A percentile compares a stretch with the other conserved stretches of the same genome.
Conservation (phyloP, 2,329 filamentous ascomycete species). For the Stromatinia cepivora region DNA sequence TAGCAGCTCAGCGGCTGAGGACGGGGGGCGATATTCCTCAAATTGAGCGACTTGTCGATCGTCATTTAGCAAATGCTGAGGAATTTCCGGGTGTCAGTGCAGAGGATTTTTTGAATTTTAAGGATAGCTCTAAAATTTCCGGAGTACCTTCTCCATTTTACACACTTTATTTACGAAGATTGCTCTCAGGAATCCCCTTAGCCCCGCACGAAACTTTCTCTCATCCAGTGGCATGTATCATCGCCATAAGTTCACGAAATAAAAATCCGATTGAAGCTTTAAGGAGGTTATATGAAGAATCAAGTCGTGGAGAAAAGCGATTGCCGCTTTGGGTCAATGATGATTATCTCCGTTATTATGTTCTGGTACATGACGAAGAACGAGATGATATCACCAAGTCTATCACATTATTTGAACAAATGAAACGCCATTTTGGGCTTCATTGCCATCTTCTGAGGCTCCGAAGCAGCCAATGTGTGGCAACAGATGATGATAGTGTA, state of each 20-base stretch:
- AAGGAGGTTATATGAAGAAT: conserved; percentile 78
- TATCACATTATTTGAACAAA: conserved; percentile 90
- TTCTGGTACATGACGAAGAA: conserved; percentile 95
- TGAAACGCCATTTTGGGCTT: conserved; percentile 97
- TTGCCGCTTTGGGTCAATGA: conserved; percentile 85
- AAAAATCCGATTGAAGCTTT: conserved; percentile 82
- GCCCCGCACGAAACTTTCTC: conserved; percentile 89
- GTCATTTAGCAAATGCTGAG: conserved; percentile 77
- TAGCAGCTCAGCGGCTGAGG: conserved; percentile 32
- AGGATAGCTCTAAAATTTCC: conserved; percentile 36
- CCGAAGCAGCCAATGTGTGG: conserved; percentile 78
- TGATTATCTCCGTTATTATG: conserved; percentile 93
- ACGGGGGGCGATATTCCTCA: conserved; percentile 59
- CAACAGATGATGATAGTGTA: conserved; percentile 89
- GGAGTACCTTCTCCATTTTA: conserved; percentile 73
- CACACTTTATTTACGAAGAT: conserved; percentile 75
- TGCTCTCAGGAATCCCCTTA: conserved; percentile 77
- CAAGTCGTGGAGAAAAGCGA: conserved; percentile 71
- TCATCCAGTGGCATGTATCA: conserved; percentile 91
- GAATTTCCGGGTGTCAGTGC: conserved; percentile 38
- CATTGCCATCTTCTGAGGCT: conserved; percentile 91
- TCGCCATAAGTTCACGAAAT: conserved; percentile 91
- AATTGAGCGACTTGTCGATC: conserved; percentile 78
- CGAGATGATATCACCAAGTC: conserved; percentile 88
- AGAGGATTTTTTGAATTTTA: conserved; percentile 44